These are phyloP conservation scores for Triticum turgidum DNA, from an alignment of 176 grass and related monocot genomes.

Conservation along the genomic window DNA sequence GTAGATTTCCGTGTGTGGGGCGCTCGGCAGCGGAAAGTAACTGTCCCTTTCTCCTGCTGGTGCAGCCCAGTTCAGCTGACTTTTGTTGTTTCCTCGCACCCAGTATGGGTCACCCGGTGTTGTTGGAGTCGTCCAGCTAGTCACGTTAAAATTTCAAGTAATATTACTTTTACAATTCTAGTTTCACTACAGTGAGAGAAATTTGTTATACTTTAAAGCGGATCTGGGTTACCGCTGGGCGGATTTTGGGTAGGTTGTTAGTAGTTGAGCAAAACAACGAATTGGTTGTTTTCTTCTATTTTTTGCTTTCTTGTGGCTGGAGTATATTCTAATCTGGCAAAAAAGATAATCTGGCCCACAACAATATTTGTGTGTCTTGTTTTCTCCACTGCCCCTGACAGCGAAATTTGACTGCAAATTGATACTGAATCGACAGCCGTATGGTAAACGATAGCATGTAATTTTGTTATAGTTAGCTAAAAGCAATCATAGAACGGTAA, in stretches of 20 bases:
- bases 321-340: conserved; percentile 40
- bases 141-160: not conserved
- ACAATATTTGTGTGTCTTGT: conserved; percentile 27
- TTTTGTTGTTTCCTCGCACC: not conserved
- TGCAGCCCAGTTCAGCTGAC: not conserved
- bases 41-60: conserved; percentile 3
- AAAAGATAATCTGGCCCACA: conserved; percentile 26
- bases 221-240: not conserved
- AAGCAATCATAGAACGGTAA: not conserved
- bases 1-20: not conserved
- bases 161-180: not conserved
- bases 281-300: conserved; percentile 10
- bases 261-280: conserved; percentile 16
- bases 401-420: conserved; percentile 10
- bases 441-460: not conserved
- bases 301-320: conserved; percentile 21
- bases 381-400: conserved; percentile 31
- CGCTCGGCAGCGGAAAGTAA: not conserved
- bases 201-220: not conserved
- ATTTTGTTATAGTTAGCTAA: not conserved
- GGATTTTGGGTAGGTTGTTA: conserved; percentile 5
- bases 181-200: not conserved
- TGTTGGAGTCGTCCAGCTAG: not conserved
- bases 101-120: not conserved
- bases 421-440: not conserved